Base-by-base conservation (phyloP, 2,329 filamentous ascomycete species). In the Lachnellula subtilissima region DNA sequence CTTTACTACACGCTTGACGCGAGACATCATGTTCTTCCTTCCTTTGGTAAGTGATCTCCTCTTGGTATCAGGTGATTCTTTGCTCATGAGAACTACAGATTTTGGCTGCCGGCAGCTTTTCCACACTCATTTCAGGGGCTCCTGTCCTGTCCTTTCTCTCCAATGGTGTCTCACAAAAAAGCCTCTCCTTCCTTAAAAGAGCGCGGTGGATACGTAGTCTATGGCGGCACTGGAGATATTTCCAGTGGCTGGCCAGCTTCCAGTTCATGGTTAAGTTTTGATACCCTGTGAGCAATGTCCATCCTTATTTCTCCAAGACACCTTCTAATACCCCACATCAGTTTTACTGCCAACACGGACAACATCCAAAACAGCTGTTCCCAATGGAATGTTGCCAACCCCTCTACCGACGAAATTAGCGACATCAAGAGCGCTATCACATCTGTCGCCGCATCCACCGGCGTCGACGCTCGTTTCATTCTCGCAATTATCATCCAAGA, bases 401-500 rank as follows among this genome's bases (percentile, higher is more conserved):
- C 55, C 36, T 36, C 47, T 9, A 23, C 36, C 11, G 15, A 43
- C 14, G 57, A 59, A 32, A 42, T 57, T 25, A 36, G n/a, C 8
- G 48, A 54, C n/a, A 53, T 60, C 25, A 37, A 49, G 23, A 37
- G 19, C 36, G 50, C 43, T 14, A 52, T 59, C 45, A 22, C 43
- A 22, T 40, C 40, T 19, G 45, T 54, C 4, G 48, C 54, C 19
- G 40, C 37, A 3, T 28, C 45, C 25, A 52, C 57, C 4, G 48
- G 48, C 23, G 59, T 71, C 19, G 67, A 71, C 53, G 60, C 64
- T 15, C 61, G 67, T 8, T 68, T 70, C 57, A 67, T 70, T 35
- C 61, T 71, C 5, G 69, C 69, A 12, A 60, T 67, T 15, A 64
- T 70, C 11, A 64, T 70, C 55, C 69, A 71, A 58, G 69, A 71